These are phyloP conservation scores for Silene conica DNA, from an alignment of 148 eudicot species.

Conservation along the genomic window DNA sequence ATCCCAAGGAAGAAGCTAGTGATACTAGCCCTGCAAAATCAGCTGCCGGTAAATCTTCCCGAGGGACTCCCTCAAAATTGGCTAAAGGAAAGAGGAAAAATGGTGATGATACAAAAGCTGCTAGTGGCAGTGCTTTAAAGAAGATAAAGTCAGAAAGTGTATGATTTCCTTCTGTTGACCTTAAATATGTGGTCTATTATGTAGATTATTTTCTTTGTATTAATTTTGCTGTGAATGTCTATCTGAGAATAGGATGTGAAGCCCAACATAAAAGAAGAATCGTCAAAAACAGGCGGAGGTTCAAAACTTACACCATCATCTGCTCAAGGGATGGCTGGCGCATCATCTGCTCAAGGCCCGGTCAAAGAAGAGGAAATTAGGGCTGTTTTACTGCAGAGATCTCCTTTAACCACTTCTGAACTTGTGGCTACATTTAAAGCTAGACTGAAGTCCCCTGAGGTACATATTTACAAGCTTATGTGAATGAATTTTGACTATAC, in stretches of 20 bases:
- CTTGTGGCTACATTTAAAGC: conserved; percentile 78
- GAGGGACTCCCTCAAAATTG: conserved; percentile 78
- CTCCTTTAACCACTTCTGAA: conserved; percentile 77
- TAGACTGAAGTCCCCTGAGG: conserved; percentile 69
- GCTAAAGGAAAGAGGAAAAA: conserved; percentile 87
- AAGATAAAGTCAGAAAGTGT: conserved; percentile 93
- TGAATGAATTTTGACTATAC: no score
- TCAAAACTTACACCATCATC: conserved; percentile 36
- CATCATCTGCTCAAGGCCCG: conserved; percentile 51
- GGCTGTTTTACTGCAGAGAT: conserved; percentile 63
- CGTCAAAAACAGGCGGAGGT: conserved; percentile 38
- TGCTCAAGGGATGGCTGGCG: conserved; percentile 31
- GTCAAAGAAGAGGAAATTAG: conserved; percentile 90
- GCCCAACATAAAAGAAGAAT: conserved; percentile 46
- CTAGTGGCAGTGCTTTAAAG: conserved; percentile 53
- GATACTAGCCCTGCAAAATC: conserved; percentile 64
- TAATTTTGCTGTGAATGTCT: not conserved
- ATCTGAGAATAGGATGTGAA: conserved; percentile 52
- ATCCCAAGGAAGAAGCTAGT: conserved; percentile 74
- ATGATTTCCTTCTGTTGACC: conserved; percentile 6
- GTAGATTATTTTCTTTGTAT: not conserved
- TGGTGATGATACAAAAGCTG: conserved; percentile 62
- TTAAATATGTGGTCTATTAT: not conserved
- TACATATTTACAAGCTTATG: conserved; percentile 15
- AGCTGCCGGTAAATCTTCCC: conserved; percentile 15